phyloP scores from a whole-genome alignment of 129 eudicot species.

The Flaveria sonorensis region DNA sequence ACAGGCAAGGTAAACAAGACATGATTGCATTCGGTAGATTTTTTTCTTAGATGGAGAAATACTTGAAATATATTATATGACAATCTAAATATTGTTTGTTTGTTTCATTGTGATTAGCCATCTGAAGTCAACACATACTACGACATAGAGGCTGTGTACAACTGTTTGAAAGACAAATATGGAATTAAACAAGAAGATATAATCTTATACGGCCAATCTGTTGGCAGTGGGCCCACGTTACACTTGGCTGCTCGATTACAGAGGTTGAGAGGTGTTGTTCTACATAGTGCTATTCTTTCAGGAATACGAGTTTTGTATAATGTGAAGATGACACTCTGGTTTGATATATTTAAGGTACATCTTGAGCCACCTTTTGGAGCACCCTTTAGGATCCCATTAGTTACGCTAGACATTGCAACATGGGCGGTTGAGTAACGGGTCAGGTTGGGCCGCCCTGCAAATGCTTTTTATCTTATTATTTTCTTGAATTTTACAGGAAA shows the following conservation, averaged over 20 bases:
- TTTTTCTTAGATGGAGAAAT: background rate
- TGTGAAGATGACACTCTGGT: constrained; percentile 94
- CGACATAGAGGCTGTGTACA: constrained; percentile 93
- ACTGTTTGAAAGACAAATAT: constrained; percentile 76
- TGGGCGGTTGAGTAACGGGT: background rate
- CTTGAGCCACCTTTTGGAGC: background rate
- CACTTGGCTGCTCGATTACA: constrained; percentile 82
- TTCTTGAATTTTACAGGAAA: background rate
- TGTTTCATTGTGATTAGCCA: constrained; percentile 58
- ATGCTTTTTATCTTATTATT: background rate
- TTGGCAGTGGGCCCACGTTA: constrained; percentile 97
- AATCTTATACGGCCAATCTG: constrained; percentile 91
- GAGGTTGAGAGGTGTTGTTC: constrained; percentile 81
- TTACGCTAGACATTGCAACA: background rate
- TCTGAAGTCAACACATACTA: constrained; percentile 91
- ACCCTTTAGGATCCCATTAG: background rate
- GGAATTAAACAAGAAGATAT: constrained; percentile 86
- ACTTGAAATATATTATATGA: constrained; percentile 12
- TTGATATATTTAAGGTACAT: constrained; percentile 87
- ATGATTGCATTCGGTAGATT: background rate
- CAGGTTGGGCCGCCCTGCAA: background rate
- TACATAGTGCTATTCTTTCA: constrained; percentile 94
- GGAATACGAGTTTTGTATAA: constrained; percentile 87
- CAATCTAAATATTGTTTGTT: constrained; percentile 20
- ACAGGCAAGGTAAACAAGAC: constrained; percentile 80